A percentile compares a stretch with the other conserved stretches of the same genome.
These are phyloP conservation scores for Linnemannia zychae DNA, from an alignment of 192 early-diverging fungal genomes.

Conservation along the genomic window DNA sequence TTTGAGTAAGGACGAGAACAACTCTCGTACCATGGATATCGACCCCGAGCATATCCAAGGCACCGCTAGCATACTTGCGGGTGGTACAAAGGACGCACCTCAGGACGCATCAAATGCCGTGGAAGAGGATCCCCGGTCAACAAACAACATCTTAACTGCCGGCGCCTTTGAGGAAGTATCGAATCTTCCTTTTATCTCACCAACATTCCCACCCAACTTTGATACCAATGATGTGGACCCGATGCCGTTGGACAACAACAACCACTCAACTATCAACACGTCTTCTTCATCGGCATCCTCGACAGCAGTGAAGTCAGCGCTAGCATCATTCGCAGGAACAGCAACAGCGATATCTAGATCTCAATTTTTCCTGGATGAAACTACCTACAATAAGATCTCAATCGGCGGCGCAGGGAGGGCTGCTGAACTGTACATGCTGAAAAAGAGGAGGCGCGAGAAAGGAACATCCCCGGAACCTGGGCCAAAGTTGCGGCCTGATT, in stretches of 20 bases:
- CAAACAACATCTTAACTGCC: background rate
- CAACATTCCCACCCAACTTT: conserved; percentile 11
- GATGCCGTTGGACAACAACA: background rate
- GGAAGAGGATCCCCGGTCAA: background rate
- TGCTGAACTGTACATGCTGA: conserved; percentile 8
- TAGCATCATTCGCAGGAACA: background rate
- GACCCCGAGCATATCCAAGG: background rate
- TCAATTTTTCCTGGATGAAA: conserved; percentile 24
- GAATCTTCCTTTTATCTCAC: background rate
- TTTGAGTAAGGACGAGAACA: background rate
- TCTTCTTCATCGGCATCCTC: background rate
- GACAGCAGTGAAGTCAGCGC: background rate
- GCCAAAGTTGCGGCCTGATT: background rate
- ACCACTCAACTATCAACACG: background rate
- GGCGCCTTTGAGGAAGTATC: background rate
- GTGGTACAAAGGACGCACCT: background rate
- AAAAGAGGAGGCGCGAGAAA: background rate
- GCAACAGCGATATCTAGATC: background rate
- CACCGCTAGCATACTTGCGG: background rate
- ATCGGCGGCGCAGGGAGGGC: conserved; percentile 9
- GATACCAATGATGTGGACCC: background rate
- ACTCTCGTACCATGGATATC: background rate
- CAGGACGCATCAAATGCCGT: background rate
- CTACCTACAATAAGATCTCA: conserved; percentile 26
- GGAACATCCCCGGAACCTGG: background rate